Conservation (phyloP, 31 red algal species). For the Porphyra umbilicalis region DNA sequence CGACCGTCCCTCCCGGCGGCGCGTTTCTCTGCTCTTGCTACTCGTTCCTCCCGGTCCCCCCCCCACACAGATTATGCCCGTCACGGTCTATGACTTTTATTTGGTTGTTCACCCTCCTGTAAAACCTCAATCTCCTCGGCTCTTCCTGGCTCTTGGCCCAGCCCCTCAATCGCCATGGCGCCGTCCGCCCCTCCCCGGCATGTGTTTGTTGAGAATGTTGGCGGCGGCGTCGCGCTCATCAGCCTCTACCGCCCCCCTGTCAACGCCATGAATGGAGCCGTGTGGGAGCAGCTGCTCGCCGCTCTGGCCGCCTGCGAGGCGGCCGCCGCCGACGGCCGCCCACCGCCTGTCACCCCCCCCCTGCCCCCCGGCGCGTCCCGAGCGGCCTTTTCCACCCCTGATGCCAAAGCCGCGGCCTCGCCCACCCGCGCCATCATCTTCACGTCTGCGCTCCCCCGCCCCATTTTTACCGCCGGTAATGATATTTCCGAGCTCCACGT, state of each 20-base stretch:
- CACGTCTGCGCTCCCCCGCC: conserved; percentile 20
- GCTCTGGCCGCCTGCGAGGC: conserved; percentile 24
- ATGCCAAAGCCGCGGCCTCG: conserved; percentile 3
- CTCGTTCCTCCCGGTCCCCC: too few relatives aligned
- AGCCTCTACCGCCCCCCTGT: conserved; percentile 35
- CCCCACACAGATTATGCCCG: too few relatives aligned
- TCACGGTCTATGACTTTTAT: too few relatives aligned
- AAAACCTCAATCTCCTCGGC: too few relatives aligned
- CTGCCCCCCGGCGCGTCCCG: neutral
- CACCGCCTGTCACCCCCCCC: neutral
- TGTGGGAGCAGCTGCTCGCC: conserved; percentile 29
- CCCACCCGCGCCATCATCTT: conserved; percentile 20
- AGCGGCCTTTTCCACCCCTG: conserved; percentile 1
- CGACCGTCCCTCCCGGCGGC: too few relatives aligned
- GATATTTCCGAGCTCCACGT: conserved; percentile 55
- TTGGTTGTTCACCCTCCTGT: too few relatives aligned
- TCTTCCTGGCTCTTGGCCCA: too few relatives aligned
- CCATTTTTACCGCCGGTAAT: conserved; percentile 63
- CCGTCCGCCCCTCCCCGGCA: neutral
- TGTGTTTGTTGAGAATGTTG: conserved; percentile 10
- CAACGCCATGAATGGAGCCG: conserved; percentile 32
- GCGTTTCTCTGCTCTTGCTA: too few relatives aligned
- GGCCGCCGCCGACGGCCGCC: neutral
- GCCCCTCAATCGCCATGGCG: too few relatives aligned
- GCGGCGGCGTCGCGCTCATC: conserved; percentile 23